Percentiles rank a stretch among this genome's conserved stretches.
Evolutionary conservation across 768 basidiomycete species (phyloP).

Genomic region (Lactarius quietus): DNA sequence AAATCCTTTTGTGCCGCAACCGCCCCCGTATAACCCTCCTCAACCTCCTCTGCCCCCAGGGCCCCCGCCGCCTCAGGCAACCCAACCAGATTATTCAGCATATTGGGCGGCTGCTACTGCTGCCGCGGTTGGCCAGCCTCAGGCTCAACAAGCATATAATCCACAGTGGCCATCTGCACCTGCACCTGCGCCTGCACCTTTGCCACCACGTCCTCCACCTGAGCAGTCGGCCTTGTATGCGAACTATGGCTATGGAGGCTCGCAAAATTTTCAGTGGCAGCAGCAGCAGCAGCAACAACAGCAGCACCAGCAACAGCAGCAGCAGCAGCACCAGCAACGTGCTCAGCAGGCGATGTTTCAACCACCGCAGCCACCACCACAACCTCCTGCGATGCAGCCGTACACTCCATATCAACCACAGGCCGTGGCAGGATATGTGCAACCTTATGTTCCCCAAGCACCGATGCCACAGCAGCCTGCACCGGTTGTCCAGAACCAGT

Average conservation of each 20-base stretch:
- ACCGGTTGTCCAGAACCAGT: slow-evolving; percentile 39
- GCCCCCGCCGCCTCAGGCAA: slow-evolving; percentile 65
- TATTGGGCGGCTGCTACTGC: slow-evolving; percentile 69
- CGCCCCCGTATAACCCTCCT: slow-evolving; percentile 57
- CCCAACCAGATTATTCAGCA: slow-evolving; percentile 68
- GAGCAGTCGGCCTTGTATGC: slow-evolving; percentile 86
- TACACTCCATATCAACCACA: slow-evolving; percentile 77
- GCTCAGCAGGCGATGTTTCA: slow-evolving; percentile 51
- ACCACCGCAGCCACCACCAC: slow-evolving; percentile 48
- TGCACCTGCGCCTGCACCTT: slow-evolving; percentile 39
- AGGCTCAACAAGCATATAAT: slow-evolving; percentile 50
- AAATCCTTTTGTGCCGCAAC: slow-evolving; percentile 74
- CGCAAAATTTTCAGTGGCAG: slow-evolving; percentile 55
- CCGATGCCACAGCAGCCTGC: slow-evolving; percentile 50
- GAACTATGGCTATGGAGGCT: slow-evolving; percentile 86
- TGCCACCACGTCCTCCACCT: slow-evolving; percentile 58
- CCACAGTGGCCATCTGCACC: slow-evolving; percentile 60
- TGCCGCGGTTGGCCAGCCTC: slow-evolving; percentile 48
- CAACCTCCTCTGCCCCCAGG: slow-evolving; percentile 81
- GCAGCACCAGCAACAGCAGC: slow-evolving; percentile 46
- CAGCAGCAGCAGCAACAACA: slow-evolving; percentile 49
- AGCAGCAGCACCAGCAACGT: slow-evolving; percentile 57
- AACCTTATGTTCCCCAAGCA: slow-evolving; percentile 63
- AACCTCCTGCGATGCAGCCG: slow-evolving; percentile 53
- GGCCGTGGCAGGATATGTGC: slow-evolving; percentile 53